phyloP scores from a whole-genome alignment of 2,329 filamentous ascomycete species.

The Ascochyta koolunga region DNA sequence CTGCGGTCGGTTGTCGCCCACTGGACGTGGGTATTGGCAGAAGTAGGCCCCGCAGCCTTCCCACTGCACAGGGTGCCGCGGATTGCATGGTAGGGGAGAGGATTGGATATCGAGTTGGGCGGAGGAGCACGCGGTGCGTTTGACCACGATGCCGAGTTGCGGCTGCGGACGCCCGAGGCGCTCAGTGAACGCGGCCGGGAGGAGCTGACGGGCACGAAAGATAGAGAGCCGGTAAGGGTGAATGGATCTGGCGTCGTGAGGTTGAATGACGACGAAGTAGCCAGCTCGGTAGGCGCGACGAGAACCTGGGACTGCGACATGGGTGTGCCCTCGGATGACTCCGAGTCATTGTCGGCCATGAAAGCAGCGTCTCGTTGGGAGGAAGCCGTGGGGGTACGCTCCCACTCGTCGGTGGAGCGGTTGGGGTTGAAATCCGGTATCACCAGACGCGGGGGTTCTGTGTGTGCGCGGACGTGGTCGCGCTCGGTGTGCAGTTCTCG shows the following conservation, averaged over 20 bases:
- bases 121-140: constrained; percentile 32
- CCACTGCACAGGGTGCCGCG: constrained; percentile 52
- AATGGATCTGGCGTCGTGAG: constrained; percentile 37
- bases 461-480: constrained; percentile 47
- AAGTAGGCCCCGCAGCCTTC: constrained; percentile 52
- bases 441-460: constrained; percentile 40
- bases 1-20: constrained; percentile 47
- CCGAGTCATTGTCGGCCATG: constrained; percentile 33
- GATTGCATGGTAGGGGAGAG: constrained; percentile 48
- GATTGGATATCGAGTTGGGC: constrained; percentile 38
- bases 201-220: constrained; percentile 41
- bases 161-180: constrained; percentile 45
- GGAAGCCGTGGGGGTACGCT: constrained; percentile 33
- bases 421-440: constrained; percentile 48
- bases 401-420: constrained; percentile 28
- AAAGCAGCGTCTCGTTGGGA: constrained; percentile 31
- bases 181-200: constrained; percentile 48
- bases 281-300: constrained; percentile 35
- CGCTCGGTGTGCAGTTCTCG: constrained; percentile 60
- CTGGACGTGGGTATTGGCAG: constrained; percentile 47
- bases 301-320: constrained; percentile 47
- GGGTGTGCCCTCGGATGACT: constrained; percentile 32
- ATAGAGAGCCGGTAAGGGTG: constrained; percentile 27
- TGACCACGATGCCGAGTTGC: constrained; percentile 36
- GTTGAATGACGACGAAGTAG: constrained; percentile 34